Conservation (phyloP, 345 rosid species). For the Rhizophora mangle region DNA sequence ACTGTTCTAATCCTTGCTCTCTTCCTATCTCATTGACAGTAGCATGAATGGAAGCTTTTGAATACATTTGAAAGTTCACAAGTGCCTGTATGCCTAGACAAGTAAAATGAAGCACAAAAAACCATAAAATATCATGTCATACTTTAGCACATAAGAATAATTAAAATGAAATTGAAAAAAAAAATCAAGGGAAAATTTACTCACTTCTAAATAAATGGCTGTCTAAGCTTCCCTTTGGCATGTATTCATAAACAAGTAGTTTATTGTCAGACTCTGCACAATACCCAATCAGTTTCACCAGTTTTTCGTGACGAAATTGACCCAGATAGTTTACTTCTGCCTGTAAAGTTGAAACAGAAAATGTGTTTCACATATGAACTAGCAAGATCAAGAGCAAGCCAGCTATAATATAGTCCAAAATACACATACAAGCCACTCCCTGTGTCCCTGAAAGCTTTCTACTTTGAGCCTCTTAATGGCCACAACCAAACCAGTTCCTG, state of each 20-base stretch:
- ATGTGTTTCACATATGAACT: slow-evolving; percentile 1
- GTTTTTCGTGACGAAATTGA: slow-evolving; percentile 67
- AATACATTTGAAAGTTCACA: not conserved
- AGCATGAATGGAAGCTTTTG: not conserved
- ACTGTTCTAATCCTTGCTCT: not conserved
- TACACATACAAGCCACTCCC: slow-evolving; percentile 70
- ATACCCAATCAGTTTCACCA: slow-evolving; percentile 81
- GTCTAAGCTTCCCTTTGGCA: slow-evolving; percentile 93
- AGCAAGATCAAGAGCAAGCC: not conserved
- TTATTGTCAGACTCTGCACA: slow-evolving; percentile 62
- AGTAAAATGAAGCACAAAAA: too few relatives aligned
- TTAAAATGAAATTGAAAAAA: not conserved
- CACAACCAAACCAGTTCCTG: slow-evolving; percentile 51
- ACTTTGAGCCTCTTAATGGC: slow-evolving; percentile 61
- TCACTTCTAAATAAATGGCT: slow-evolving; percentile 83
- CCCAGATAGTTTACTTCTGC: slow-evolving; percentile 83
- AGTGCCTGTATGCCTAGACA: not conserved
- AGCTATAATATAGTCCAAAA: not conserved
- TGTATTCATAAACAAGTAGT: slow-evolving; percentile 77
- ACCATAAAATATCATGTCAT: too few relatives aligned
- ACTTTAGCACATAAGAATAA: not conserved
- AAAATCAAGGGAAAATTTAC: slow-evolving; percentile 13
- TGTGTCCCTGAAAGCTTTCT: slow-evolving; percentile 72
- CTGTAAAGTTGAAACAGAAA: slow-evolving; percentile 31
- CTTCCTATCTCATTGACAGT: not conserved